Base-by-base conservation (phyloP, 139 green algal species). In the Gonium pectorale region DNA sequence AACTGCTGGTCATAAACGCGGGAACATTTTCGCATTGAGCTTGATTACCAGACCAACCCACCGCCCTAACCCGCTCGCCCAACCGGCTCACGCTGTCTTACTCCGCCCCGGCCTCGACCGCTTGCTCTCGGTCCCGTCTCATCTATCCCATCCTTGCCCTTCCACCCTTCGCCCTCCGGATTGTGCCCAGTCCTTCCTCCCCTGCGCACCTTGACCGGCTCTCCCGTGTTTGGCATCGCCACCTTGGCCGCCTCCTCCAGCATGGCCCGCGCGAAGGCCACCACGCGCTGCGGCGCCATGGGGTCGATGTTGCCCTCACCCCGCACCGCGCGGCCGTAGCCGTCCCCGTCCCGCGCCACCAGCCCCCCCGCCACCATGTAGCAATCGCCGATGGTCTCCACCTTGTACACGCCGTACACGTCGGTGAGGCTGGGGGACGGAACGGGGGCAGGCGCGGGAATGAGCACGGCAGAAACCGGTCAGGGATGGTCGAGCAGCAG, bases 311-410 rank as follows among this genome's bases (percentile, higher is more conserved):
- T 11, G 29, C 56, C 74, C 56, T 59, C 38, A 2, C 74, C 74
- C 38, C 74, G 74, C 56, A 81, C 74, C 37, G 74, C 37, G 5
- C 37, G 74, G 31, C 75, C 75, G 41, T 72, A 72, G 41, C 75
- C 75, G 29, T 83, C 75, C 7, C 38, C 60, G n/a, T 83, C 75
- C 2, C 75, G 59, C 21, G 59, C 59, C 75, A 83, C 31, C 29
- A 83, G 75, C 15, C 75, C 75, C 15, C 75, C 79, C 5, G 82
- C 81, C 49, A 90, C 89, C 89, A 92, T 88, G 86, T 92, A 91
- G 89, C 82, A 91, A 77, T 92, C 88, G 27, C 88, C 88, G 41
- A 92, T 88, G 38, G 89, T 92, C 86, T 92, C 86, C 22, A 92
- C 74, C 70, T 79, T 80, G 72, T 80, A 80, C 54, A 80, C 72